These are phyloP conservation scores for Lactarius psammicola DNA, from an alignment of 768 basidiomycete genomes.

Conservation along the genomic window DNA sequence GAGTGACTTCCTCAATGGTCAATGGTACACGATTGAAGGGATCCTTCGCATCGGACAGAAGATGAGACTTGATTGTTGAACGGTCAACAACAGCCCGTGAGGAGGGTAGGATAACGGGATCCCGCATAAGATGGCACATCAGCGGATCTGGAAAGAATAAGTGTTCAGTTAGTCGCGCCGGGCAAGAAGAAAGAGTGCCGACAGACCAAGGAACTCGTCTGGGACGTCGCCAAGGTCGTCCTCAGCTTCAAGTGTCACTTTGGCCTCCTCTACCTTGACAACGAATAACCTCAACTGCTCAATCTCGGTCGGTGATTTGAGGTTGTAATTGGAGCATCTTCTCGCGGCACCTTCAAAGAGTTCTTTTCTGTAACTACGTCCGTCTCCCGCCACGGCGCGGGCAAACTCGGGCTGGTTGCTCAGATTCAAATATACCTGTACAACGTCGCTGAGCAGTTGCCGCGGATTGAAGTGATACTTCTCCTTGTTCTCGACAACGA, in stretches of 20 bases:
- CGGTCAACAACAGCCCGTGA: constrained; percentile 80
- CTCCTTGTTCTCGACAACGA: constrained; percentile 81
- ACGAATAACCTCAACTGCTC: constrained; percentile 68
- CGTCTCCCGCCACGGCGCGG: constrained; percentile 88
- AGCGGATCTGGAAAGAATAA: constrained; percentile 62
- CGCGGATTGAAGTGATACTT: constrained; percentile 89
- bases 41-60: constrained; percentile 87
- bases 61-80: constrained; percentile 90
- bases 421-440: constrained; percentile 89
- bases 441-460: constrained; percentile 76
- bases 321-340: constrained; percentile 55
- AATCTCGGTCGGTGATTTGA: constrained; percentile 81
- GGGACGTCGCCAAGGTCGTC: constrained; percentile 92
- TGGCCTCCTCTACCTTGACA: constrained; percentile 79
- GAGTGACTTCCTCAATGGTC: constrained; percentile 71
- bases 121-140: constrained; percentile 91
- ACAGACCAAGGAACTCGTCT: constrained; percentile 89
- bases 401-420: constrained; percentile 77
- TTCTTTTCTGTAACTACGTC: constrained; percentile 82
- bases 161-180: constrained; percentile 13
- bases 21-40: constrained; percentile 94
- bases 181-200: constrained; percentile 19
- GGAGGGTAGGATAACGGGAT: constrained; percentile 88
- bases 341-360: constrained; percentile 78
- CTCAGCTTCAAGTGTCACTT: constrained; percentile 77